phyloP scores from a whole-genome alignment of 2,329 filamentous ascomycete genomes.

The Colletotrichum horii region DNA sequence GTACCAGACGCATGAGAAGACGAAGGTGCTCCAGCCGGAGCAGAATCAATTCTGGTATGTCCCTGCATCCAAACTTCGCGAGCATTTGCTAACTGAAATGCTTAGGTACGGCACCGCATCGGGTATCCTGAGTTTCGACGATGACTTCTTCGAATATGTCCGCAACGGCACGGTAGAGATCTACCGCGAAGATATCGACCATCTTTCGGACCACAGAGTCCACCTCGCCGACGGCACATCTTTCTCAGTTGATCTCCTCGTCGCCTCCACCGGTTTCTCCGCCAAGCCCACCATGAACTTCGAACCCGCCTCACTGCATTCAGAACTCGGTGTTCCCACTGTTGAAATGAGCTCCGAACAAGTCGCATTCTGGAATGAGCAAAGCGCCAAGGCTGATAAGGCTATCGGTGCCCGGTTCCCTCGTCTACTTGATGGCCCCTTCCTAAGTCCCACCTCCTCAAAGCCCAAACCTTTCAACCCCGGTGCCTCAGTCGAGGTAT shows the following conservation, averaged over 20 bases:
- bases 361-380: slow-evolving; percentile 16
- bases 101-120: slow-evolving; percentile 59
- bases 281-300: slow-evolving; percentile 27
- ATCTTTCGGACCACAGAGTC: slow-evolving; percentile 48
- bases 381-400: slow-evolving; percentile 20
- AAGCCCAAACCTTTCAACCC: slow-evolving; percentile 20
- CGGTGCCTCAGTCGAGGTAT: slow-evolving; percentile 13
- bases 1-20: slow-evolving; percentile 46
- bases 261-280: slow-evolving; percentile 28
- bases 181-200: slow-evolving; percentile 58
- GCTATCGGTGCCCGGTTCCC: slow-evolving; percentile 22
- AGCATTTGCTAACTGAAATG: accelerated
- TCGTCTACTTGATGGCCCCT: slow-evolving; percentile 17
- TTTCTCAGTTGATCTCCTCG: slow-evolving; percentile 53
- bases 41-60: slow-evolving; percentile 48
- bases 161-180: slow-evolving; percentile 57
- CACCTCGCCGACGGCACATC: slow-evolving; percentile 50
- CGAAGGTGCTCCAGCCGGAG: slow-evolving; percentile 38
- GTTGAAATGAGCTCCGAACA: slow-evolving; percentile 18
- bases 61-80: accelerated
- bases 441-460: slow-evolving; percentile 4
- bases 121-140: slow-evolving; percentile 66
- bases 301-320: slow-evolving; percentile 18
- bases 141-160: slow-evolving; percentile 62
- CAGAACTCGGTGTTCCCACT: slow-evolving; percentile 25